These are phyloP conservation scores for Apophysomyces ossiformis DNA, from an alignment of 371 early-diverging fungal species.

Conservation along the genomic window DNA sequence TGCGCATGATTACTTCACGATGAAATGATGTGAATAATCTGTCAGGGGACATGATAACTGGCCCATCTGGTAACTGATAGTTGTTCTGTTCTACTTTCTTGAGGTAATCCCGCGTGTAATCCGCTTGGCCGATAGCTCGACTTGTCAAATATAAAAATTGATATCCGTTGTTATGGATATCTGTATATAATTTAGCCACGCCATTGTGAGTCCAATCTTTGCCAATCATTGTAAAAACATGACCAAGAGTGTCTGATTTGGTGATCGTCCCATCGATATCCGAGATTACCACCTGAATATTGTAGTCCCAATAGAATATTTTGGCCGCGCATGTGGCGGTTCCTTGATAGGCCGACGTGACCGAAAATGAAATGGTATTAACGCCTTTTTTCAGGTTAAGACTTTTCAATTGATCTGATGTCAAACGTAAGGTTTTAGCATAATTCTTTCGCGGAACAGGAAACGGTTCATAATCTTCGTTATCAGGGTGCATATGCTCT, in stretches of 20 bases:
- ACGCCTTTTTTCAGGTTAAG: slow-evolving; percentile 83
- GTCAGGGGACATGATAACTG: slow-evolving; percentile 96
- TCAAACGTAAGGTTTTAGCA: slow-evolving; percentile 86
- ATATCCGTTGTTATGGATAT: slow-evolving; percentile 93
- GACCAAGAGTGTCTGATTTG: slow-evolving; percentile 96
- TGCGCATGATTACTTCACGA: slow-evolving; percentile 91
- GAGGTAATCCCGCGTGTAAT: slow-evolving; percentile 89
- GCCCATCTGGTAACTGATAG: slow-evolving; percentile 92
- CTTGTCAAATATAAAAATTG: slow-evolving; percentile 94
- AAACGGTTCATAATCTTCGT: slow-evolving; percentile 14
- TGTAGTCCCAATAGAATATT: slow-evolving; percentile 86
- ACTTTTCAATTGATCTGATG: slow-evolving; percentile 83
- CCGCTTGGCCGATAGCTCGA: slow-evolving; percentile 94
- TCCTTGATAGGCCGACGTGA: slow-evolving; percentile 73
- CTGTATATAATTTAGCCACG: slow-evolving; percentile 93
- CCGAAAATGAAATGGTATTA: slow-evolving; percentile 89
- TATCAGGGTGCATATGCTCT: slow-evolving; percentile 33
- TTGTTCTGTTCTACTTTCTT: slow-evolving; percentile 85
- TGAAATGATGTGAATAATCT: slow-evolving; percentile 91
- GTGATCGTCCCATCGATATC: slow-evolving; percentile 99
- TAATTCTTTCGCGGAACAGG: slow-evolving; percentile 56
- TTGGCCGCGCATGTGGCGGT: slow-evolving; percentile 78
- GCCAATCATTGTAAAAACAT: slow-evolving; percentile 95
- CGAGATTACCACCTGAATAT: slow-evolving; percentile 90
- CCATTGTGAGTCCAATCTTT: slow-evolving; percentile 98